Base-by-base conservation (phyloP, 805 yeast species). In the Saccharomycopsis olivae region DNA sequence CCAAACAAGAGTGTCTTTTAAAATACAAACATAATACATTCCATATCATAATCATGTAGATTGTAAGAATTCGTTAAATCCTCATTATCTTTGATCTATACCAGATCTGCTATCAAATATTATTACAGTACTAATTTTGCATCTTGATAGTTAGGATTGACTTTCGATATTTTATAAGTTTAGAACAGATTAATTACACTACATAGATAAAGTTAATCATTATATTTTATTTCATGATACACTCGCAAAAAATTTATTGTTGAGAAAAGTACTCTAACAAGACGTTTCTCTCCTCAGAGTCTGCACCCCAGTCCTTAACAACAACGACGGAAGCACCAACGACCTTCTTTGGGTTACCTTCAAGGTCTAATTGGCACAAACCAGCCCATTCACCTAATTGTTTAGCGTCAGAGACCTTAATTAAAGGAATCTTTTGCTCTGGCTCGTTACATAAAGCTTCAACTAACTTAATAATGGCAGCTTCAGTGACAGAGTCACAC, bases 331-430 rank as follows among this genome's bases (percentile, higher is more conserved):
- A 88, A 71, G 96, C 94, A 74, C 98, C 98, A 68, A 92, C 98
- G 61, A 92, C 97, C 86, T 92, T 92, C 79, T 96, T 87, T 73
- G 97, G 96, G 78, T 89, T 87, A 75, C 98, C 99, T 62, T 92
- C 97, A 75, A 96, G 86, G 94, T 92, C 97, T 62, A 89, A 80
- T 74, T 87, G 86, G 77, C 96, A 92, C 59, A 92, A 78, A 83
- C 98, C 98, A 64, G 97, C 97, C 98, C 98, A 92, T 78, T 92
- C 97, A 79, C 99, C 99, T 66, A 92, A 80, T 76, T 86, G 84
- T 82, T 92, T 92, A 65, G 97, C 96, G 66, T 92, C 98, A 60
- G 97, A 84, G 59, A 92, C 97, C 83, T 92, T 92, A 82, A 92
- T 83, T 71, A 92, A 77, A 61, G 98, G 97, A 58, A 89, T 86